A percentile compares a stretch with the other conserved stretches of the same genome.
phyloP scores from a whole-genome alignment of 2,329 filamentous ascomycete genomes.

The Arthroderma sp. region DNA sequence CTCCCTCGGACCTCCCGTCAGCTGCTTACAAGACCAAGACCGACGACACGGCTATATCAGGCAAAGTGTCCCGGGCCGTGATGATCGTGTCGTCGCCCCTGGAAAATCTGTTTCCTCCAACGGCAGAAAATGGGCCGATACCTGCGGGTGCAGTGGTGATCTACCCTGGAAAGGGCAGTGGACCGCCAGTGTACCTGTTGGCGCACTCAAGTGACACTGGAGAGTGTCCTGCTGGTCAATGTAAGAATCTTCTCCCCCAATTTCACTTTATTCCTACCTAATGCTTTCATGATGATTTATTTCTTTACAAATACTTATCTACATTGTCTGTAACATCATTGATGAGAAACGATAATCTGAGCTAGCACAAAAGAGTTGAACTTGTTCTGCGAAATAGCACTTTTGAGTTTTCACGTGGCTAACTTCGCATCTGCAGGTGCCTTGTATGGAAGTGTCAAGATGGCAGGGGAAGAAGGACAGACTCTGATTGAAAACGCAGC shows the following conservation, averaged over 20 bases:
- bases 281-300: conserved; percentile 64
- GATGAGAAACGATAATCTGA: conserved; percentile 77
- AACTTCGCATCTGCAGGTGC: conserved; percentile 35
- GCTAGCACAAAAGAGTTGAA: conserved; percentile 49
- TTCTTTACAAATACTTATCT: conserved; percentile 87
- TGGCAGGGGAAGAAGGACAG: conserved; percentile 23
- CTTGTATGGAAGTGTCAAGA: conserved; percentile 41
- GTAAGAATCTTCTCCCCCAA: conserved; percentile 48
- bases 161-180: conserved; percentile 22
- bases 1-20: conserved; percentile 24
- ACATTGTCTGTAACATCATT: conserved; percentile 96
- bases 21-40: conserved; percentile 5
- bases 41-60: conserved; percentile 9
- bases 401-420: conserved; percentile 8
- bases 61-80: conserved; percentile 47
- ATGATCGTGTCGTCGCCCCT: conserved; percentile 57
- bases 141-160: conserved; percentile 52
- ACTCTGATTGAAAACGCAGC: conserved; percentile 28
- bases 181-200: conserved; percentile 45
- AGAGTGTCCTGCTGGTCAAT: conserved; percentile 76
- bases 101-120: conserved; percentile 51
- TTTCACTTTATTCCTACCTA: conserved; percentile 8
- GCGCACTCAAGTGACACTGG: conserved; percentile 82
- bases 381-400: conserved; percentile 10
- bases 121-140: conserved; percentile 59